Evolutionary conservation across 176 grass and related monocot species (phyloP), one percentile per base, ranked within the genome.

Genomic region (Carex scoparia): DNA sequence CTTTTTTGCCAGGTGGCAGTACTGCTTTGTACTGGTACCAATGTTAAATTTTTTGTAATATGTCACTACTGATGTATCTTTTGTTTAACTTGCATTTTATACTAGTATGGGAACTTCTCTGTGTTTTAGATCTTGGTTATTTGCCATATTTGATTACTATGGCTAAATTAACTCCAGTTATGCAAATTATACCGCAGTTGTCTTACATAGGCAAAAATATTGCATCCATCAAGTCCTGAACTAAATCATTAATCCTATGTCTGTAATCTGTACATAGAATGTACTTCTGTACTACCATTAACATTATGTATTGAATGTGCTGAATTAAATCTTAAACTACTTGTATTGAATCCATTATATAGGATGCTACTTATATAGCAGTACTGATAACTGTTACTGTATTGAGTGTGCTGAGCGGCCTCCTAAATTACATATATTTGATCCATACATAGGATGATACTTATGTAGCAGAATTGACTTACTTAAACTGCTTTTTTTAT

Each of bases 1-100:
- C 10, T 28, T 31, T 69, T 16, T 74, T 53, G 32, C 74, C 92
- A 97, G 95, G 95, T 93, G 86, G 30, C 65, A 64, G 33, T 71
- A 70, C 16, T 53, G 46, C 54, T 2, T 73, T 70, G 16, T 84
- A 69, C 65, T 69, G 37, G 8, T 48, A 72, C 15, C 18, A 23
- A 15, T 48, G 69, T 72, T 72, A 48, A 44, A n/a, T 11, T 72
- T 72, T 15, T 72, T 48, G 40, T 71, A 10, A 48, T 23, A 72
- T 72, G 18, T 23, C 46, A 23, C 67, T 6, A 35, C 15, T 70
- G 15, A 70, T 70, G 18, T 71, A 7, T 2, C 6, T 46, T 46
- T 19, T 46, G 37, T 71, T 23, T 23, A 23, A 23, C 23, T 23
- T 23, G 23, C 23, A 23, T 23, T 23, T 23, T 23, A 23, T 2